A percentile compares a stretch with the other conserved stretches of the same genome.
phyloP scores from a whole-genome alignment of 495 filamentous ascomycete species.

The Aspergillus panamensis region DNA sequence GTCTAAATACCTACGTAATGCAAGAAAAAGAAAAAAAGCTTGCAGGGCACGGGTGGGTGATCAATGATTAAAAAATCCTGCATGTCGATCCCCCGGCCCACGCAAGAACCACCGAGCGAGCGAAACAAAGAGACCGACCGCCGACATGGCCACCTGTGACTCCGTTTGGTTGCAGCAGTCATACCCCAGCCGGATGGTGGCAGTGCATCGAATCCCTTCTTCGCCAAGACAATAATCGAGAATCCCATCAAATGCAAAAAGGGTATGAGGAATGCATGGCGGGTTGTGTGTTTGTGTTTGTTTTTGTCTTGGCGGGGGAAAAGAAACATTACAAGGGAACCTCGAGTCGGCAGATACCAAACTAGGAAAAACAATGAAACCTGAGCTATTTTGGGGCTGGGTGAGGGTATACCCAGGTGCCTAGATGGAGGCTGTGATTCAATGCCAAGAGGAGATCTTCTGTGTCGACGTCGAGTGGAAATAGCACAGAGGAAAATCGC shows the following conservation, averaged over 20 bases:
- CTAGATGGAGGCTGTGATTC: too few species aligned
- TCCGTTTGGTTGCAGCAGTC: neutral
- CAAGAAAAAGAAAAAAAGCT: neutral
- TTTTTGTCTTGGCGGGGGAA: neutral
- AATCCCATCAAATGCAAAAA: neutral
- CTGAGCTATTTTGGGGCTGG: too few species aligned
- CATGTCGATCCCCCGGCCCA: conserved; percentile 1
- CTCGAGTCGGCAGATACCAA: too few species aligned
- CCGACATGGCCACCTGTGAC: neutral
- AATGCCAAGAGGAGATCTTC: too few species aligned
- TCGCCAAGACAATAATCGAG: neutral
- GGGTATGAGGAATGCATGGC: neutral
- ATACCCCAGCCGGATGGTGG: neutral
- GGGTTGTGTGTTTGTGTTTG: neutral
- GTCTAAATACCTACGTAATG: too few species aligned
- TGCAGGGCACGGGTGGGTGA: neutral
- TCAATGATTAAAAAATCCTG: neutral
- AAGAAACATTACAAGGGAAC: too few species aligned
- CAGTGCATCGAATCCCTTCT: neutral
- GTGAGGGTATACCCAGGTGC: too few species aligned
- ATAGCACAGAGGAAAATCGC: too few species aligned
- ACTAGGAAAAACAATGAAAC: too few species aligned
- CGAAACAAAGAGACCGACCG: neutral
- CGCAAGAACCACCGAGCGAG: neutral
- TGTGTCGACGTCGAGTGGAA: too few species aligned